A percentile compares a stretch with the other conserved stretches of the same genome.
Evolutionary conservation across 2,329 filamentous ascomycete genomes (phyloP).

Genomic region (Aspergillus caelatus): DNA sequence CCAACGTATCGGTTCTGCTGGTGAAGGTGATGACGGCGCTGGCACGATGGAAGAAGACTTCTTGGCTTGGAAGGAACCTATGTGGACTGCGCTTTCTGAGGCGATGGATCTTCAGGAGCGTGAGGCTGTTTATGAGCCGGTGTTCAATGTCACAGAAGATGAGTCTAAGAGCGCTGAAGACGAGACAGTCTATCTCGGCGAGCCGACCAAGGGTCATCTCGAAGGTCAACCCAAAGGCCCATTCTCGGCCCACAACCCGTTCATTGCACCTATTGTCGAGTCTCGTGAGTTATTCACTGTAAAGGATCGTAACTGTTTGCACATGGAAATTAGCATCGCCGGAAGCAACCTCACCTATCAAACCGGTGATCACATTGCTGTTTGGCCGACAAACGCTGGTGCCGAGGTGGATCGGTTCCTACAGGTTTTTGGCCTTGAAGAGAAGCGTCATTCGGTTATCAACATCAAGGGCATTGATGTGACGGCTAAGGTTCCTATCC

Average conservation of each 20-base stretch:
- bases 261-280: constrained; percentile 88
- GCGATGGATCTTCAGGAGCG: constrained; percentile 91
- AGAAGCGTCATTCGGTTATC: constrained; percentile 81
- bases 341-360: constrained; percentile 90
- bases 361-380: constrained; percentile 93
- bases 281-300: constrained; percentile 89
- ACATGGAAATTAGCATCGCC: constrained; percentile 91
- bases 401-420: constrained; percentile 90
- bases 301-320: constrained; percentile 91
- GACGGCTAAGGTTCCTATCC: constrained; percentile 96
- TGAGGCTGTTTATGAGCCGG: constrained; percentile 92
- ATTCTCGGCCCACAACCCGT: constrained; percentile 95
- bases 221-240: constrained; percentile 82
- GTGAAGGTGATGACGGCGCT: constrained; percentile 95
- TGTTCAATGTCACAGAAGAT: constrained; percentile 79
- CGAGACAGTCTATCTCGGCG: constrained; percentile 85
- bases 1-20: constrained; percentile 79
- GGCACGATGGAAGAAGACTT: constrained; percentile 99
- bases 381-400: constrained; percentile 96
- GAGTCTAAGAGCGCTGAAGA: constrained; percentile 74
- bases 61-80: constrained; percentile 97
- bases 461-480: constrained; percentile 88
- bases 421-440: constrained; percentile 71
- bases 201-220: constrained; percentile 95
- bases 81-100: constrained; percentile 85